These are phyloP conservation scores for Polyporus arcularius DNA, from an alignment of 768 basidiomycete species.

Conservation along the genomic window DNA sequence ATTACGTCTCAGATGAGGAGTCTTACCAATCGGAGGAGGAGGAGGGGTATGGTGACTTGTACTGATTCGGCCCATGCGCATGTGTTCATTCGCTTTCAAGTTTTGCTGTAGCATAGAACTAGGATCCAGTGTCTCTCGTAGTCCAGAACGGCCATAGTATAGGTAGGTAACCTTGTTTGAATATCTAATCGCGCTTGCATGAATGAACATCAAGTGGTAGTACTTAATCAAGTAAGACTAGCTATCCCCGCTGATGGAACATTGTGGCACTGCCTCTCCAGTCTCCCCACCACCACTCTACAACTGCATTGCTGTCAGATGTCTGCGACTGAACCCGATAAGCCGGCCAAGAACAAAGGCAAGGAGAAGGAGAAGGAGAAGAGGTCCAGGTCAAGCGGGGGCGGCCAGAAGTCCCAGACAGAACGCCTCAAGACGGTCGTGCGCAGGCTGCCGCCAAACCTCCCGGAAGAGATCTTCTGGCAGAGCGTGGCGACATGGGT, in stretches of 20 bases:
- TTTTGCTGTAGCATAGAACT: not conserved
- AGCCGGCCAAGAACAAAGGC: conserved; percentile 8
- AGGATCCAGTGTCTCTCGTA: not conserved
- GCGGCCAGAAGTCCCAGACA: conserved; percentile 29
- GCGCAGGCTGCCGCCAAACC: conserved; percentile 84
- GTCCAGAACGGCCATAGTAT: not conserved
- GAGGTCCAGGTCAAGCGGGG: conserved; percentile 10
- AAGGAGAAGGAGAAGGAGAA: conserved; percentile 24
- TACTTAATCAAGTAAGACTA: not conserved
- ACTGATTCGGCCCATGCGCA: not conserved
- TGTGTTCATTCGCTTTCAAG: not conserved
- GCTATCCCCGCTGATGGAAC: too few relatives aligned
- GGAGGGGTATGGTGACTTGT: too few relatives aligned
- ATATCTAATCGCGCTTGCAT: not conserved
- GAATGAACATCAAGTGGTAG: too few relatives aligned
- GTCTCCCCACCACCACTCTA: not conserved
- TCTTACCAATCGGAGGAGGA: not conserved
- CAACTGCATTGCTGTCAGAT: not conserved
- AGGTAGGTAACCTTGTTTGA: not conserved
- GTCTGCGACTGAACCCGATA: not conserved
- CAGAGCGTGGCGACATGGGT: conserved; percentile 86
- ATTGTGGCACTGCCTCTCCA: not conserved
- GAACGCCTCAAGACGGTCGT: conserved; percentile 87
- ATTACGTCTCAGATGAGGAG: not conserved
- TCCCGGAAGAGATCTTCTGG: conserved; percentile 95